Conservation (phyloP, 768 basidiomycete genomes). For the Leccinum olivaceopallidum region DNA sequence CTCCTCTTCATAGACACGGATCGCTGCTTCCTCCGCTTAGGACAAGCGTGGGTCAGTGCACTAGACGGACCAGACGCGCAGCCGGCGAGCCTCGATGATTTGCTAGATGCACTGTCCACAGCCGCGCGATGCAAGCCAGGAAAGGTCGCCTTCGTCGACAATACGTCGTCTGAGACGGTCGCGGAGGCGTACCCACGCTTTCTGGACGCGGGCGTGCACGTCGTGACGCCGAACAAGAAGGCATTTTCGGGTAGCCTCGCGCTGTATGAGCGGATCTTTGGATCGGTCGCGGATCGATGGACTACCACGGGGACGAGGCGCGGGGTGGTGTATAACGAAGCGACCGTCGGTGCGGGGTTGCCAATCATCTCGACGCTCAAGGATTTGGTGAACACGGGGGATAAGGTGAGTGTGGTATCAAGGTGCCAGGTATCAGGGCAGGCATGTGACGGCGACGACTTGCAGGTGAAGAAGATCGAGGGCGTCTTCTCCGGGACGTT, state of each 20-base stretch:
- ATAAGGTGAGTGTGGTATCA: slow-evolving; percentile 57
- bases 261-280: slow-evolving; percentile 71
- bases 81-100: slow-evolving; percentile 36
- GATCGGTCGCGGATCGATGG: slow-evolving; percentile 29
- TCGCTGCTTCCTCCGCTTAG: not conserved
- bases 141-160: slow-evolving; percentile 82
- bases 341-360: slow-evolving; percentile 94
- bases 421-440: not conserved
- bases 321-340: slow-evolving; percentile 78
- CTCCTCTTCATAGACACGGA: slow-evolving; percentile 46
- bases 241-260: slow-evolving; percentile 74
- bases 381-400: slow-evolving; percentile 90
- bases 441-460: not conserved
- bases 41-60: slow-evolving; percentile 40
- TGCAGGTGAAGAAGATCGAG: slow-evolving; percentile 84
- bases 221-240: slow-evolving; percentile 98
- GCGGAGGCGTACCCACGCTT: slow-evolving; percentile 82
- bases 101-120: slow-evolving; percentile 43
- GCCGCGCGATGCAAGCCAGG: slow-evolving; percentile 44
- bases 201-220: slow-evolving; percentile 73
- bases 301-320: slow-evolving; percentile 22
- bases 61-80: slow-evolving; percentile 44
- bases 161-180: slow-evolving; percentile 83
- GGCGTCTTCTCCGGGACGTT: slow-evolving; percentile 98
- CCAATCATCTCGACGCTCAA: slow-evolving; percentile 91